Evolutionary conservation across 2,329 filamentous ascomycete species (phyloP).

Genomic region (Pseudovirgaria hyperparasitica): DNA sequence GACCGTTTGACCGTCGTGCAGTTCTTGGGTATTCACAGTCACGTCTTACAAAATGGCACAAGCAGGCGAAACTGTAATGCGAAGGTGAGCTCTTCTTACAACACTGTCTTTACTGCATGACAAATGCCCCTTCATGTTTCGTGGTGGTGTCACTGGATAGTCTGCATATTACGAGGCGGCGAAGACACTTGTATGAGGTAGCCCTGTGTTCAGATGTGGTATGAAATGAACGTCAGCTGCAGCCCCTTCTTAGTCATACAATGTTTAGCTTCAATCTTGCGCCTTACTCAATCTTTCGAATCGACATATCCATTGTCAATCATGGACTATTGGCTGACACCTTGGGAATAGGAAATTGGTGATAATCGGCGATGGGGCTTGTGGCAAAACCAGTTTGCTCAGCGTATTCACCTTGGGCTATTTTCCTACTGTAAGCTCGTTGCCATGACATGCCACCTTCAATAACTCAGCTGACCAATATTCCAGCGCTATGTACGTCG

Average conservation of each 20-base stretch:
- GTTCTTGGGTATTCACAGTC: no score
- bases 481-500: constrained; percentile 25
- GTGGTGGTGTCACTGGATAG: constrained; percentile 2
- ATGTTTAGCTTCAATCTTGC: no score
- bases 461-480: constrained; percentile 12
- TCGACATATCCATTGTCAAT: no score
- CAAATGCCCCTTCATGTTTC: neutral
- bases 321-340: no score
- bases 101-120: neutral
- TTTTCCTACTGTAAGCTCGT: constrained; percentile 75
- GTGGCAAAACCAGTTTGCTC: constrained; percentile 92
- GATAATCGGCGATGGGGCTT: constrained; percentile 94
- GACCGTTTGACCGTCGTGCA: no score
- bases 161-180: neutral
- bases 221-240: no score
- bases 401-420: constrained; percentile 97
- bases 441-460: neutral
- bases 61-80: constrained; percentile 44
- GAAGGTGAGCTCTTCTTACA: constrained; percentile 50
- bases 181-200: neutral
- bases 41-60: constrained; percentile 20
- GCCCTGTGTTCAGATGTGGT: neutral
- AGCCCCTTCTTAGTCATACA: no score
- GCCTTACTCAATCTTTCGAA: no score
- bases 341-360: constrained; percentile 72